Evolutionary conservation across 2,329 filamentous ascomycete genomes (phyloP), one percentile per base, ranked within the genome.

Genomic region (Cryphonectria nitschkei): DNA sequence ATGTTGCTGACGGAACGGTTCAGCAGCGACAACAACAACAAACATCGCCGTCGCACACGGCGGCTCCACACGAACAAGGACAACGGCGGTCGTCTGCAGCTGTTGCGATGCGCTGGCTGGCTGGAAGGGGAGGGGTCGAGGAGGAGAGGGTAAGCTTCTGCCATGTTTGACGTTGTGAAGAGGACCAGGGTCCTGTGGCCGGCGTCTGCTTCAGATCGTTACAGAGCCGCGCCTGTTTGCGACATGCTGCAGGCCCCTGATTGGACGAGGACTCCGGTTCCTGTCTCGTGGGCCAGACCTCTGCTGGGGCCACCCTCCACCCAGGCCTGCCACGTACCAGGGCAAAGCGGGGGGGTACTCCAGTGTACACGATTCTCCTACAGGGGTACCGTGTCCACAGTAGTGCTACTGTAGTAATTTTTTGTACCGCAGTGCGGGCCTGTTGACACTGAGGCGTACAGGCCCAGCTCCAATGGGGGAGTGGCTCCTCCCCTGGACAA

Each of bases 181-280:
- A 37, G 63, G 56, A 39, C 54, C 65, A 69, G 71, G 66, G 54
- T 43, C n/a, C 43, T 50, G 68, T 56, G 66, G 63, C 62, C 68
- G 43, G 65, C 61, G 29, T 68, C 60, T 73, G 71, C 71, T 67
- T 71, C 71, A 73, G 66, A 71, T 60, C 43, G 71, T 73, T 73
- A 73, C 71, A 73, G 71, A 73, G 71, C 71, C 66, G 65, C 69
- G 63, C 62, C 66, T 56, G 66, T 67, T 39, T 50, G 37, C 56
- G 56, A 63, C 26, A 29, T 41, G 63, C 58, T 50, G 58, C 63
- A 63, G 62, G 46, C 52, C 29, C 39, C 29, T 71, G 69, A 71
- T 73, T 68, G 69, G 71, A 65, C 65, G 41, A 41, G 19, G 46
- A 32, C 46, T 26, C 54, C 52, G 56, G 56, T 58, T 65, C 61